phyloP scores from a whole-genome alignment of 2,329 filamentous ascomycete species.

The Hymenotorrendiella dingleyae region DNA sequence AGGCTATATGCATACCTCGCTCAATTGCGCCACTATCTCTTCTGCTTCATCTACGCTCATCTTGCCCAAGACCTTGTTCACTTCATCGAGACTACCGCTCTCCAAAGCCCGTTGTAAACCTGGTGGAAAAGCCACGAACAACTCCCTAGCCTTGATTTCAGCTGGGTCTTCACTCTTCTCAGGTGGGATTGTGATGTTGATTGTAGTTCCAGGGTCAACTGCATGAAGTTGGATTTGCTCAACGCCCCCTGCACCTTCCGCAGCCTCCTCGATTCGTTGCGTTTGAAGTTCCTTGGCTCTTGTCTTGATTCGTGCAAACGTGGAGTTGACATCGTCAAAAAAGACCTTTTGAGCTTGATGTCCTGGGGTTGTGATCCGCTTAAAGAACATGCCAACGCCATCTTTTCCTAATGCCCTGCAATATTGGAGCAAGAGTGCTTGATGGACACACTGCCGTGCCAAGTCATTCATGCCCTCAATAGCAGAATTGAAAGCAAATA shows the following conservation, averaged over 20 bases:
- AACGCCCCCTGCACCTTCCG: constrained; percentile 55
- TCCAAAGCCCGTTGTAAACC: constrained; percentile 78
- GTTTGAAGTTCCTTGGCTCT: constrained; percentile 48
- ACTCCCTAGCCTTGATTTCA: constrained; percentile 57
- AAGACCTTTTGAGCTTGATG: constrained; percentile 91
- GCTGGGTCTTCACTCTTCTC: constrained; percentile 60
- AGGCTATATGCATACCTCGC: constrained; percentile 48
- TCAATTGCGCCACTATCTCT: constrained; percentile 72
- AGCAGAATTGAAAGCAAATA: constrained; percentile 86
- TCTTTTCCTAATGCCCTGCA: constrained; percentile 84
- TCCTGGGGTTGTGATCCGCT: constrained; percentile 80
- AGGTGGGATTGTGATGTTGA: constrained; percentile 78
- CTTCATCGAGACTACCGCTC: constrained; percentile 81
- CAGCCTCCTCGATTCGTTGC: constrained; percentile 47
- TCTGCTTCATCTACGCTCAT: constrained; percentile 88
- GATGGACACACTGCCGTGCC: constrained; percentile 83
- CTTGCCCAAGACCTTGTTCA: constrained; percentile 80
- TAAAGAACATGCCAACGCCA: constrained; percentile 90
- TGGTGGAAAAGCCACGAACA: constrained; percentile 79
- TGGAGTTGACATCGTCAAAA: constrained; percentile 84
- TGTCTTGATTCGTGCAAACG: constrained; percentile 74
- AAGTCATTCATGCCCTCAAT: constrained; percentile 71
- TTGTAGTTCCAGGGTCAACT: constrained; percentile 86
- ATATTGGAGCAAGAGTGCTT: constrained; percentile 88
- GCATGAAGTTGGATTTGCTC: constrained; percentile 98